Base-by-base conservation (phyloP, 2,329 filamentous ascomycete genomes). In the Bipolaris cookei region DNA sequence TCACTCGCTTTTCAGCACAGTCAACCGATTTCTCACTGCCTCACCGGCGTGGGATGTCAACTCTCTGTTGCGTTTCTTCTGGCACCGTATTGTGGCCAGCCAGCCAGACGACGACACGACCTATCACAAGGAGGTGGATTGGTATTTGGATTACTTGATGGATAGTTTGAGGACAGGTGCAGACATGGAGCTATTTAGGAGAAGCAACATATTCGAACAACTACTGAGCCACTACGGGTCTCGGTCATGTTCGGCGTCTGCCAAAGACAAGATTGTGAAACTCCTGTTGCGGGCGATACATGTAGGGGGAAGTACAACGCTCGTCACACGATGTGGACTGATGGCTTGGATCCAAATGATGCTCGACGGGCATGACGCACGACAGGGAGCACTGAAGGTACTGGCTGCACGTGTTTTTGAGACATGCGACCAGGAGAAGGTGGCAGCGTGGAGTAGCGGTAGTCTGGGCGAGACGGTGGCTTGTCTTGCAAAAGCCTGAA, bases 21-120 rank as follows among this genome's bases (percentile, higher is more conserved):
- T 95, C 76, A 97, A 96, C 79, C 82, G 83, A 5, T 97, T 93
- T 74, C 84, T 98, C 34, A 91, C 91, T 20, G 87, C 87, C 49
- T 85, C 87, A 0, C 93, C 94, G 0, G 76, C 82, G 21, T 98
- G 94, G 94, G 83, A 88, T 11, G 71, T 82, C 10, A 75, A 76
- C 25, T 83, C 83, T 43, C 73, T 88, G 4, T 80, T 84, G 0
- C 80, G 81, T 1, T 85, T 86, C 69, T 87, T 85, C 80, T 78
- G 88, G 16, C 86, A 90, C 57, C 88, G 86, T 70, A 85, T 95
- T 21, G 84, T 95, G 6, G 81, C 94, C n/a, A 86, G 87, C 50
- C 84, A 88, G 59, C 90, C 92, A 0, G 83, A 90, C 46, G 90
- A 91, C 51, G 90, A 93, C 65, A 90, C 92, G 69, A 83, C 83